These are phyloP conservation scores for Tetracladium maxilliforme DNA, from an alignment of 2,329 filamentous ascomycete species.

Conservation along the genomic window DNA sequence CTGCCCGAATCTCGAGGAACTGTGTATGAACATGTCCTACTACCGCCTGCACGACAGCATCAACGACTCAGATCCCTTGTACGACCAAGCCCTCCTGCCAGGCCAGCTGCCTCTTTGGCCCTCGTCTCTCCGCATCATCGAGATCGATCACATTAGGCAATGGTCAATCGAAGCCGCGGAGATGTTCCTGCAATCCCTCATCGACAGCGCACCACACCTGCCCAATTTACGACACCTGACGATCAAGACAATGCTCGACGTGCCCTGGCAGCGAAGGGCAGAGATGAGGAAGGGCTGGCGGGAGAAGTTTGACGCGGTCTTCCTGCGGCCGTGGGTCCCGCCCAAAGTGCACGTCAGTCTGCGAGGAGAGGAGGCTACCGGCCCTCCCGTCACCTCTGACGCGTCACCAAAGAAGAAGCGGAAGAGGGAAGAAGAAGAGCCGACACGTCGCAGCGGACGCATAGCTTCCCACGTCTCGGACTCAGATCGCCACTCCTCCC, in stretches of 20 bases:
- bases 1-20: conserved; percentile 55
- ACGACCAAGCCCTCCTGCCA: conserved; percentile 48
- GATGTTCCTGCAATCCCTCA: conserved; percentile 65
- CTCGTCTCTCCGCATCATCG: conserved; percentile 49
- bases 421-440: no score
- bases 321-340: conserved; percentile 32
- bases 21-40: conserved; percentile 69
- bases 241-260: conserved; percentile 65
- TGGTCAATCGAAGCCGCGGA: conserved; percentile 58
- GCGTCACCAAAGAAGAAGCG: conserved; percentile 7
- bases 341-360: conserved; percentile 3
- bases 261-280: conserved; percentile 69
- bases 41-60: conserved; percentile 54
- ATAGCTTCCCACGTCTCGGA: conserved; percentile 7
- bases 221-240: conserved; percentile 53
- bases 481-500: neutral
- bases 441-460: no score
- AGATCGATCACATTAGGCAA: conserved; percentile 64
- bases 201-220: conserved; percentile 53
- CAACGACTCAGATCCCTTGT: conserved; percentile 61
- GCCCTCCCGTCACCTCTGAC: neutral
- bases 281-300: conserved; percentile 70
- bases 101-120: conserved; percentile 70
- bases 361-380: neutral
- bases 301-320: conserved; percentile 51